Evolutionary conservation across 2,329 filamentous ascomycete genomes (phyloP).

Genomic region (Graphiopsis chlorocephala): DNA sequence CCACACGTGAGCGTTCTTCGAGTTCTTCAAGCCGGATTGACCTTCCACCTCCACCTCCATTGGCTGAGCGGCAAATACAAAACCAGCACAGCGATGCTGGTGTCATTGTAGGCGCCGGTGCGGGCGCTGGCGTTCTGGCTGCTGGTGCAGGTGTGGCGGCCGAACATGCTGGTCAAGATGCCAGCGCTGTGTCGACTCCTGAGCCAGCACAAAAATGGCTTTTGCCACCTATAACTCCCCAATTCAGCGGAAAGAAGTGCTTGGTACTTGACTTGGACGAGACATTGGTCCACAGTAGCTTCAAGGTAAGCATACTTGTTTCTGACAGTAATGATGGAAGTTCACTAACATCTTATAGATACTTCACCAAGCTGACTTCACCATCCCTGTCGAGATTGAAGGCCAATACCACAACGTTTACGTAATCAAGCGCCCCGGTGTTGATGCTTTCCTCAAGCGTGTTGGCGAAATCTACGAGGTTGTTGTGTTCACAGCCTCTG

Average conservation of each 20-base stretch:
- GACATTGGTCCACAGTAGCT: slow-evolving; percentile 96
- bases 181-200: slow-evolving; percentile 37
- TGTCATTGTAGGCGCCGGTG: slow-evolving; percentile 13
- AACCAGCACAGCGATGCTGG: slow-evolving; percentile 21
- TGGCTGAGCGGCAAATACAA: slow-evolving; percentile 42
- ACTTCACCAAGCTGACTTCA: slow-evolving; percentile 96
- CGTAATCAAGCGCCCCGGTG: slow-evolving; percentile 97
- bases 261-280: slow-evolving; percentile 94
- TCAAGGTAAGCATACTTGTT: slow-evolving; percentile 67
- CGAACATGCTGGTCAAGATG: slow-evolving; percentile 25
- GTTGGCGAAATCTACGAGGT: slow-evolving; percentile 98
- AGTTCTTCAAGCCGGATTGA: slow-evolving; percentile 21
- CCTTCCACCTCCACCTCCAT: slow-evolving; percentile 56
- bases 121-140: slow-evolving; percentile 3
- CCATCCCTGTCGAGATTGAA: slow-evolving; percentile 97
- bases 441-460: slow-evolving; percentile 98
- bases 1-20: slow-evolving; percentile 23
- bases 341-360: slow-evolving; percentile 58
- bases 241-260: slow-evolving; percentile 85
- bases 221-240: slow-evolving; percentile 75
- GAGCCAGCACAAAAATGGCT: slow-evolving; percentile 64
- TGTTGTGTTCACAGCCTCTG: slow-evolving; percentile 96
- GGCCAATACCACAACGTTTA: slow-evolving; percentile 99
- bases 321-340: too few relatives aligned
- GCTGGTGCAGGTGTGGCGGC: slow-evolving; percentile 9